Evolutionary conservation across 768 basidiomycete species (phyloP).

Genomic region (Russula sp.): DNA sequence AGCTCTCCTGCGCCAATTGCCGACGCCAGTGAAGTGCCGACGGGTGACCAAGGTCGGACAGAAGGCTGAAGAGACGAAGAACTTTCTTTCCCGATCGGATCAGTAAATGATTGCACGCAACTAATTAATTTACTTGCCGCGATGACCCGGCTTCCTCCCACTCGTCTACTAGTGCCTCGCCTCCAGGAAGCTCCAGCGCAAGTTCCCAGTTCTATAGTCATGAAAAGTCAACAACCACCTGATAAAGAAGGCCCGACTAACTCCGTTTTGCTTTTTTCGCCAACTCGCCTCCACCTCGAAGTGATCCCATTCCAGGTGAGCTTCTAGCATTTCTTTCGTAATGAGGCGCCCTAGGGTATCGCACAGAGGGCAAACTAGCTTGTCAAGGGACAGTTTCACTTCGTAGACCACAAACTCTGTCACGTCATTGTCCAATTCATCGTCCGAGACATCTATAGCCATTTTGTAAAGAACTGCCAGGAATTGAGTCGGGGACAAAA

Average conservation of each 20-base stretch:
- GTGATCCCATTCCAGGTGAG: constrained; percentile 50
- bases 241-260: constrained; percentile 17
- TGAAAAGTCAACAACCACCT: background rate
- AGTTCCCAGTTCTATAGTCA: constrained; percentile 9
- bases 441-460: constrained; percentile 13
- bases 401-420: constrained; percentile 22
- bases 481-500: constrained; percentile 22
- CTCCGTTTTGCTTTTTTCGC: constrained; percentile 27
- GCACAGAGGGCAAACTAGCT: constrained; percentile 54
- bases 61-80: background rate
- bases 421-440: constrained; percentile 12
- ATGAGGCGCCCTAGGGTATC: constrained; percentile 38
- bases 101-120: background rate
- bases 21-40: background rate
- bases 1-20: background rate
- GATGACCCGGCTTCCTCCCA: background rate
- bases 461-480: constrained; percentile 28
- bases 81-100: background rate
- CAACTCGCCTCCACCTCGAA: constrained; percentile 36
- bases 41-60: background rate
- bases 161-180: background rate
- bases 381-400: constrained; percentile 30
- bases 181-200: constrained; percentile 6
- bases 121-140: background rate
- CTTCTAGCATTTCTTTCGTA: constrained; percentile 39